These are phyloP conservation scores for Knufia petricola DNA, from an alignment of 2,329 filamentous ascomycete species.

Conservation along the genomic window DNA sequence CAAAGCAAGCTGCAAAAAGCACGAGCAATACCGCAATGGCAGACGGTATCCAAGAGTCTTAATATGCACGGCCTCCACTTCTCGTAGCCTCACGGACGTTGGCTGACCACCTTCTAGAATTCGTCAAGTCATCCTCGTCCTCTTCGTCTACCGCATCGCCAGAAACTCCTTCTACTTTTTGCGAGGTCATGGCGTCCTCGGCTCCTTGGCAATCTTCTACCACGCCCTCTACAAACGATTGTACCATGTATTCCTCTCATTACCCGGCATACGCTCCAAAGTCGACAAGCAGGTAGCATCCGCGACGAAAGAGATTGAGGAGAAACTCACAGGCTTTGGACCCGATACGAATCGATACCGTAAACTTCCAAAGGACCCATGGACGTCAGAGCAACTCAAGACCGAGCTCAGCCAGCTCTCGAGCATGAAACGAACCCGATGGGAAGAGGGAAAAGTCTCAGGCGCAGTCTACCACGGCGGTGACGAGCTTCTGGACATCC, in stretches of 20 bases:
- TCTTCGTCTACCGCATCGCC: slow-evolving; percentile 76
- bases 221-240: slow-evolving; percentile 58
- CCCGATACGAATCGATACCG: slow-evolving; percentile 64
- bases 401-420: slow-evolving; percentile 70
- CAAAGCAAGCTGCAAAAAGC: slow-evolving; percentile 36
- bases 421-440: slow-evolving; percentile 84
- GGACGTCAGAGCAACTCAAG: slow-evolving; percentile 67
- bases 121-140: slow-evolving; percentile 77
- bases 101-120: slow-evolving; percentile 42
- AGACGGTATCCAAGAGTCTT: slow-evolving; percentile 31
- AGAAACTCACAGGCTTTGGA: slow-evolving; percentile 68
- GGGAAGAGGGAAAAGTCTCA: slow-evolving; percentile 92
- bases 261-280: slow-evolving; percentile 76
- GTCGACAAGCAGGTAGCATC: slow-evolving; percentile 78
- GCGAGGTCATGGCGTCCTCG: slow-evolving; percentile 77
- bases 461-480: slow-evolving; percentile 96
- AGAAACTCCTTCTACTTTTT: slow-evolving; percentile 74
- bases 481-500: slow-evolving; percentile 66
- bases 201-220: slow-evolving; percentile 67
- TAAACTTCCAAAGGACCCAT: slow-evolving; percentile 71
- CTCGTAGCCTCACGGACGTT: background rate
- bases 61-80: slow-evolving; percentile 31
- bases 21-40: slow-evolving; percentile 26
- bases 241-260: slow-evolving; percentile 76
- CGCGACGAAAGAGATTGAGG: slow-evolving; percentile 68